A percentile compares a stretch with the other conserved stretches of the same genome.
phyloP scores from a whole-genome alignment of 331 rosid genomes.

The Quercus phellos region DNA sequence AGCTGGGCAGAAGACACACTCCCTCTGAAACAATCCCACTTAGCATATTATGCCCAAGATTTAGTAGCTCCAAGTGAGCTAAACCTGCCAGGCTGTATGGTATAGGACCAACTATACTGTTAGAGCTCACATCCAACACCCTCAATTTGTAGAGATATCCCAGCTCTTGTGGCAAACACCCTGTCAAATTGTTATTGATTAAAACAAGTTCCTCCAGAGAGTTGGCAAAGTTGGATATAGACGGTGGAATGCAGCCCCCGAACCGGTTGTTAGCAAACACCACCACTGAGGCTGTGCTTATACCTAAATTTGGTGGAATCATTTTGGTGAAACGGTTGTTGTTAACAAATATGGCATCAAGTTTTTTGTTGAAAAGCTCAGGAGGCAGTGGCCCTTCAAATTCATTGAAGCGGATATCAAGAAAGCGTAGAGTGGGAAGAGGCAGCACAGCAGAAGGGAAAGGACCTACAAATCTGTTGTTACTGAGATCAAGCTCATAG shows the following conservation, averaged over 20 bases:
- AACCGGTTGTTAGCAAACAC: conserved; percentile 84
- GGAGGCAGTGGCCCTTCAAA: conserved; percentile 84
- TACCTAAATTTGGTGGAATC: conserved; percentile 41
- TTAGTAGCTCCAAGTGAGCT: conserved; percentile 68
- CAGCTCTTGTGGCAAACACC: conserved; percentile 79
- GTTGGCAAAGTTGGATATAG: conserved; percentile 52
- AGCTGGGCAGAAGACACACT: conserved; percentile 62
- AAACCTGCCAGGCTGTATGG: conserved; percentile 83
- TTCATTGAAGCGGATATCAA: conserved; percentile 77
- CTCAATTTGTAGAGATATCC: conserved; percentile 78
- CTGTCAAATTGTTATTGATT: conserved; percentile 63
- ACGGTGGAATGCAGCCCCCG: conserved; percentile 67
- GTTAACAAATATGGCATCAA: conserved; percentile 74
- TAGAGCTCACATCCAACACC: conserved; percentile 73
- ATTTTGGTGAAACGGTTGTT: conserved; percentile 59
- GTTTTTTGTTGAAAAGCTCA: conserved; percentile 48
- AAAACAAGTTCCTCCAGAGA: conserved; percentile 72
- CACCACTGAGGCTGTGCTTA: conserved; percentile 51
- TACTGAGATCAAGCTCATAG: conserved; percentile 75
- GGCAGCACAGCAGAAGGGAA: conserved; percentile 68
- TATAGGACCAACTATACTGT: conserved; percentile 62
- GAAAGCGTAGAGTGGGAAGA: conserved; percentile 48
- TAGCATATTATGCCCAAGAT: conserved; percentile 63
- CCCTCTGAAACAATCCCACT: conserved; percentile 60
- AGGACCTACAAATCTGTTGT: conserved; percentile 82